Base-by-base conservation (phyloP, 1,139 yeast genomes). In the Pichia sp. region DNA sequence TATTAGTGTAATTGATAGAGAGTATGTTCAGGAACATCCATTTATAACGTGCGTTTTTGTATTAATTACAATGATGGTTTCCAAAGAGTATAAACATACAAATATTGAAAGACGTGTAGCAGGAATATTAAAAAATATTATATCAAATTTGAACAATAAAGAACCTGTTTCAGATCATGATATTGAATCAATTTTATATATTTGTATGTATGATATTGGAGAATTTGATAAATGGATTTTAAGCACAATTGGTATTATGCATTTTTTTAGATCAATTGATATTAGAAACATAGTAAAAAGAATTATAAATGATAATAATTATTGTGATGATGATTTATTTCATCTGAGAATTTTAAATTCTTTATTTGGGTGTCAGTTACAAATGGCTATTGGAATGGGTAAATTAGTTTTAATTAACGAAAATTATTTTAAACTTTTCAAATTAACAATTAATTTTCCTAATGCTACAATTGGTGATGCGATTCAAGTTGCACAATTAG, bases 151-250 rank as follows among this genome's bases (percentile, higher is more conserved):
- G 4, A 70, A 68, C 38, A 20, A 40, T n/a, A 35, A 41, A 8
- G 37, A 42, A 3, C 74, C 75, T n/a, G 55, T 76, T 29, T 71
- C 71, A 6, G 78, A 73, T 49, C 77, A 73, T 55, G 82, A 76
- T 51, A 68, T 75, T 36, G 82, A 76, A 53, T 80, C 79, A 0
- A 65, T 76, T 22, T 55, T 76, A 26, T 76, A 76, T 53, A 65
- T 76, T 45, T 67, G 77, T 20, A 59, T 73, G 58, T 76, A 73
- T 53, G 72, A 73, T 50, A 68, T 74, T 37, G 73, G 79, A 0
- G 66, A 67, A 37, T 62, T 72, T 51, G 77, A 76, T 54, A 66
- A 71, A 22, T 70, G 79, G 72, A 61, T 73, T 12, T 53, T 75
- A 12, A 69, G 77, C 2, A 69, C 73, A 34, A 66, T 70, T 51